phyloP scores from a whole-genome alignment of 1,284 basidiomycete species.

The Microstroma glucosiphilum region DNA sequence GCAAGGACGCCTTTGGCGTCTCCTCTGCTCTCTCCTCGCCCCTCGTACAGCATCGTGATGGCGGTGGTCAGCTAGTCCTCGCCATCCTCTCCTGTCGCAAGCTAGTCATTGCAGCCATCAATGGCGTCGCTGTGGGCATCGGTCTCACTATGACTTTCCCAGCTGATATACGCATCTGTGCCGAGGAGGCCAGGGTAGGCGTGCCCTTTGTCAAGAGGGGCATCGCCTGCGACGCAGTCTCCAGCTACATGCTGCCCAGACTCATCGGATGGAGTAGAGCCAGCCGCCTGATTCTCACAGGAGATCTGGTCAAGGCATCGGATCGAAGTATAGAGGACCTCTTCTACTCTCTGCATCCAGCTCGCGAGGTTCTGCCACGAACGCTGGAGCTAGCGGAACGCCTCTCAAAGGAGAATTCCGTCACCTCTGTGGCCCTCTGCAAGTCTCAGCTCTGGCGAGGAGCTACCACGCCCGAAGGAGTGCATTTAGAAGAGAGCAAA shows the following conservation, averaged over 20 bases:
- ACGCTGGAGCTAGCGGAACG: conserved; percentile 25
- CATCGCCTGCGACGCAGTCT: conserved; percentile 35
- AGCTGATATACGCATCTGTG: conserved; percentile 27
- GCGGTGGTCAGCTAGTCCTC: conserved; percentile 25
- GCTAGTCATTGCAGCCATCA: conserved; percentile 34
- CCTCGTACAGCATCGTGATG: conserved; percentile 26
- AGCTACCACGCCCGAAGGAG: conserved; percentile 25
- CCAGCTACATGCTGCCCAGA: conserved; percentile 27
- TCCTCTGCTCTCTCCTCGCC: conserved; percentile 18
- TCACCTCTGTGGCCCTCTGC: conserved; percentile 32
- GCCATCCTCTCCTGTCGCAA: conserved; percentile 33
- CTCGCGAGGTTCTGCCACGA: conserved; percentile 23
- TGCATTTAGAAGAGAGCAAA: conserved; percentile 31
- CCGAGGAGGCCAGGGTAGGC: conserved; percentile 27
- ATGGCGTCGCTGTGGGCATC: conserved; percentile 39
- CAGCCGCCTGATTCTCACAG: conserved; percentile 32
- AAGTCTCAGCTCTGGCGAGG: conserved; percentile 33
- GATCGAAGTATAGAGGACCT: conserved; percentile 19
- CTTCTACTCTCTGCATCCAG: conserved; percentile 19
- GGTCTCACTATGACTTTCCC: conserved; percentile 33
- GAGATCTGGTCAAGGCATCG: conserved; percentile 24
- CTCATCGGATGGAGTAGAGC: conserved; percentile 21
- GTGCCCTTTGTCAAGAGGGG: conserved; percentile 39
- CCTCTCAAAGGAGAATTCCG: conserved; percentile 25
- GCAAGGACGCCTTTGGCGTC: conserved; percentile 23